Conservation (phyloP, 2,329 filamentous ascomycete species). For the Colletotrichum sp. region DNA sequence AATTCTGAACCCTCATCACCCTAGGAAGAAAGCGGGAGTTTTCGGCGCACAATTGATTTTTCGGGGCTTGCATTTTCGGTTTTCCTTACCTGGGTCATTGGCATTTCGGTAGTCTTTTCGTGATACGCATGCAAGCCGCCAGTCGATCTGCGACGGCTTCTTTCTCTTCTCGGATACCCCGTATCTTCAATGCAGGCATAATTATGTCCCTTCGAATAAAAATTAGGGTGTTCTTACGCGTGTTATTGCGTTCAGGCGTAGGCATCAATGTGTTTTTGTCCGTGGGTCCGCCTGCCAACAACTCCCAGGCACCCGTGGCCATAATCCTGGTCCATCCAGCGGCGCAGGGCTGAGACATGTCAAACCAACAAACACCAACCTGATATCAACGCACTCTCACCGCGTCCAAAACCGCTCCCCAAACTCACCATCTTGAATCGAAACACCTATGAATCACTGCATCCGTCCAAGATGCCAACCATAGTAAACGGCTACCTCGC, state of each 20-base stretch:
- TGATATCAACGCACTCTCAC: background rate
- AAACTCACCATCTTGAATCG: background rate
- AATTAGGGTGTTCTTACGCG: background rate
- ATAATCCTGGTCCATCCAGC: background rate
- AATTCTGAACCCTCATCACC: background rate
- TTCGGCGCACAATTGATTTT: background rate
- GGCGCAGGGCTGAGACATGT: background rate
- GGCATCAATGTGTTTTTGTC: background rate
- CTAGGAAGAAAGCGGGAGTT: slow-evolving; percentile 17
- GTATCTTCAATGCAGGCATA: background rate
- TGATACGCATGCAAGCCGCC: background rate
- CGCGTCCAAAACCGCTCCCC: background rate
- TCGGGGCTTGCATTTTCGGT: background rate
- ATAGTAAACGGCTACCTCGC: background rate
- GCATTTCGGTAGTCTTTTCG: background rate
- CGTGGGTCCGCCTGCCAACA: background rate
- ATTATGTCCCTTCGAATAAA: background rate
- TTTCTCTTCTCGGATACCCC: slow-evolving; percentile 5
- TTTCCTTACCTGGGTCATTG: background rate
- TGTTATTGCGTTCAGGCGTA: background rate
- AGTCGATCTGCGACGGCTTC: background rate
- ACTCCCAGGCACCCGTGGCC: background rate
- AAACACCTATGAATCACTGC: background rate
- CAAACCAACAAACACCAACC: background rate
- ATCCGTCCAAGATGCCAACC: background rate